A percentile compares a stretch with the other conserved stretches of the same genome.
phyloP scores from a whole-genome alignment of 257 asterid species.

The Solanum pimpinellifolium region DNA sequence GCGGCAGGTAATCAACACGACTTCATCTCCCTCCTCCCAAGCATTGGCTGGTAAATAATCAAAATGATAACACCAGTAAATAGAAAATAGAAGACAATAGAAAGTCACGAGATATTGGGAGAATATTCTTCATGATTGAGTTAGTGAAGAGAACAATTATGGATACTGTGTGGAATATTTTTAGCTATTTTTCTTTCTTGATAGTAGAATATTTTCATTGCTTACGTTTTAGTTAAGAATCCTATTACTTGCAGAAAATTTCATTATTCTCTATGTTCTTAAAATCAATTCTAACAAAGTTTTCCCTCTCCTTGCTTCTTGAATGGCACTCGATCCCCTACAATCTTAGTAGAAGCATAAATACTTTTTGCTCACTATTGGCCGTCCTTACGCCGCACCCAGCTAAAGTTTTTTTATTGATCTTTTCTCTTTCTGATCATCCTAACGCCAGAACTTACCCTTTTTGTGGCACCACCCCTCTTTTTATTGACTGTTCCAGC shows the following conservation, averaged over 20 bases:
- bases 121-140: neutral
- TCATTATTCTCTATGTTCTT: neutral
- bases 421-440: neutral
- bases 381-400: neutral
- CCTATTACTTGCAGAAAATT: neutral
- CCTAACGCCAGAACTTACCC: neutral
- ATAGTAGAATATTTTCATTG: neutral
- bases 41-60: slow-evolving; percentile 64
- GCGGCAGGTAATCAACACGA: slow-evolving; percentile 86
- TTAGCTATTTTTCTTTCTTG: neutral
- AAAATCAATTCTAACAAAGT: neutral
- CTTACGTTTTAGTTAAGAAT: neutral
- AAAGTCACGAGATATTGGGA: neutral
- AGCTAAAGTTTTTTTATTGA: neutral
- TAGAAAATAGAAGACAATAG: neutral
- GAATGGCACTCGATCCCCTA: neutral
- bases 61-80: neutral
- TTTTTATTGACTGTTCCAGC: neutral
- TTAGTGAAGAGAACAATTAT: neutral
- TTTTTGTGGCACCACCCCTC: neutral
- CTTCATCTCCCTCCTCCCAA: slow-evolving; percentile 99
- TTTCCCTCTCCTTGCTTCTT: neutral
- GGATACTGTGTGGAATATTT: neutral
- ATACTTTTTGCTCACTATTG: neutral
- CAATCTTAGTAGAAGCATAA: neutral